These are phyloP conservation scores for Escovopsis sp. DNA, from an alignment of 2,329 filamentous ascomycete genomes.

Conservation along the genomic window DNA sequence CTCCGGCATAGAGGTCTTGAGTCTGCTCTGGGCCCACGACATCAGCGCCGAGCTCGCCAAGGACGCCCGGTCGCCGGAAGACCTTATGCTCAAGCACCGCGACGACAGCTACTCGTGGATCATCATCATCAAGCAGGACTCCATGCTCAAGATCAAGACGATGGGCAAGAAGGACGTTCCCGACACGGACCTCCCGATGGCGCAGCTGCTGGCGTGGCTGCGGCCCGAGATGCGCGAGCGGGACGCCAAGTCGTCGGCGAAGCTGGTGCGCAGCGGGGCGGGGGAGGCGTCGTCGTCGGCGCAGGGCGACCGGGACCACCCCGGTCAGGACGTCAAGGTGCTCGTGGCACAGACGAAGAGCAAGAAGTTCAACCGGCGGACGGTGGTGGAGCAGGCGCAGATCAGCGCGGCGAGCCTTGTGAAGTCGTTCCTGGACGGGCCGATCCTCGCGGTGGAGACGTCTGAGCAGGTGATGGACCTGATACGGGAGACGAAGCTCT, in stretches of 20 bases:
- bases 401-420: slow-evolving; percentile 45
- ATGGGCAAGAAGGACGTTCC: slow-evolving; percentile 59
- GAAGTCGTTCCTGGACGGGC: slow-evolving; percentile 58
- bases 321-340: slow-evolving; percentile 67
- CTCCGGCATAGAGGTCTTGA: slow-evolving; percentile 61
- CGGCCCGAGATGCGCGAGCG: slow-evolving; percentile 69
- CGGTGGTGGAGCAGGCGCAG: slow-evolving; percentile 70
- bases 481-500: slow-evolving; percentile 59
- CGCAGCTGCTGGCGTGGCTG: slow-evolving; percentile 67
- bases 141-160: slow-evolving; percentile 63
- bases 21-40: slow-evolving; percentile 66
- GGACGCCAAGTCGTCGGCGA: slow-evolving; percentile 44
- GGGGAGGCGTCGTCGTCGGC: neutral
- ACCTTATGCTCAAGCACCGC: slow-evolving; percentile 60
- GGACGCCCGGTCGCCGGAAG: slow-evolving; percentile 65
- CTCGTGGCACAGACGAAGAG: slow-evolving; percentile 67
- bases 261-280: slow-evolving; percentile 17
- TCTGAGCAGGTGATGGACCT: slow-evolving; percentile 69
- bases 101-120: slow-evolving; percentile 76
- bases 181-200: slow-evolving; percentile 60
- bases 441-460: slow-evolving; percentile 77
- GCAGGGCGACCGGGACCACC: slow-evolving; percentile 21
- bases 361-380: slow-evolving; percentile 82
- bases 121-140: slow-evolving; percentile 71
- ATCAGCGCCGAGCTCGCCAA: slow-evolving; percentile 80